Base-by-base conservation (phyloP, 2,329 filamentous ascomycete species). In the Epichloe baconii region DNA sequence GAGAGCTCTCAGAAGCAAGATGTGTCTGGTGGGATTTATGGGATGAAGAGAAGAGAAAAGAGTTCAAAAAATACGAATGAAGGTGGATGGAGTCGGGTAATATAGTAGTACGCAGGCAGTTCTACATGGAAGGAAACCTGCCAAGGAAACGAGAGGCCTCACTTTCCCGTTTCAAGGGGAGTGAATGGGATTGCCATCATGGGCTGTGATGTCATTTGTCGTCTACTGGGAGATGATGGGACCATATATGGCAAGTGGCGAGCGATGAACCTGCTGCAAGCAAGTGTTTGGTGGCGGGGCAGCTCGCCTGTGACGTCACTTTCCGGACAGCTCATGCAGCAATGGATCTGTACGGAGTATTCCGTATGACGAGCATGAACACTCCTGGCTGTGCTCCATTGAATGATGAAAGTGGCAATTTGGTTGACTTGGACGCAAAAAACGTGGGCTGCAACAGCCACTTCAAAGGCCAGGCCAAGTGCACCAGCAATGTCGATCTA, bases 171-270 rank as follows among this genome's bases (percentile, higher is more conserved):
- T 11, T 38, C 34, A 38, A 31, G 14, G 41, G 31, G 41, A 35
- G 11, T 14, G 26, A 38, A 51, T 36, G 19, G 49, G 46, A 52
- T 12, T 44, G 45, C 14, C n/a, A 12, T 21, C 41, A 19, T 15
- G 7, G 26, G 17, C 43, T 37, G 43, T 52, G 51, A 52, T 52
- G 51, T 52, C 51, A 52, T 50, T 52, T 23, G 41, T 43, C 43
- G 19, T 37, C 47, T 49, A n/a, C 34, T 38, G 12, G 15, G 4
- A 19, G 21, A n/a, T 15, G n/a, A 17, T 17, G 10, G 38, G 38
- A 15, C 17, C 38, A 26, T 10, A 26, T 10, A 19, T 15, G 17
- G 45, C 47, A 40, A n/a, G 19, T 50, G 14, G 10, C 17, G 34
- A 17, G 19, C 6, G 34, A 14, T n/a, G 15, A 23, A 23, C 5